Evolutionary conservation across 257 asterid genomes (phyloP).

Genomic region (Leptodermis oblonga): DNA sequence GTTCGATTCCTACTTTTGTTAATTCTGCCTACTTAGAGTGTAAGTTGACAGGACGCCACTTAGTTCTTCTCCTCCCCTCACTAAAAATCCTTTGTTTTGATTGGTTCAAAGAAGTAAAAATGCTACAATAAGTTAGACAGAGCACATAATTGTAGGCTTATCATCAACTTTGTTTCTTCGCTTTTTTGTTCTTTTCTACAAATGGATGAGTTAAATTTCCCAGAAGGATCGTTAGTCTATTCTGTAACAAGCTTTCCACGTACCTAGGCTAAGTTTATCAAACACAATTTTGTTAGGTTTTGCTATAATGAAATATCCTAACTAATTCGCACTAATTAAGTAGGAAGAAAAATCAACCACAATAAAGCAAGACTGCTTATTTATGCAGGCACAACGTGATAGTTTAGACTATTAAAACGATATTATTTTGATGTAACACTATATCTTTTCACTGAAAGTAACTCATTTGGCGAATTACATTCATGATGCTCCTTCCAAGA

Average conservation of each 20-base stretch:
- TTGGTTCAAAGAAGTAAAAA: too few relatives aligned
- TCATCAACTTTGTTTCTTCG: not conserved
- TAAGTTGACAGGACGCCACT: too few relatives aligned
- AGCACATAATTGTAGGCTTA: not conserved
- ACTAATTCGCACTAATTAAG: too few relatives aligned
- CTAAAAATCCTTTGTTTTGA: too few relatives aligned
- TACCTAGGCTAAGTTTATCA: not conserved
- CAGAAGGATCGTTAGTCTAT: not conserved
- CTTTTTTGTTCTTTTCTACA: constrained; percentile 2
- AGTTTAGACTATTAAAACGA: too few relatives aligned
- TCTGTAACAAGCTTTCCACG: not conserved
- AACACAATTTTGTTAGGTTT: not conserved
- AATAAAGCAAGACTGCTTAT: not conserved
- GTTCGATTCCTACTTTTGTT: too few relatives aligned
- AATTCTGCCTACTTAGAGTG: too few relatives aligned
- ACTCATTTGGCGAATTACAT: not conserved
- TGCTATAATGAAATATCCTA: not conserved
- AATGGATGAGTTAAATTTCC: not conserved
- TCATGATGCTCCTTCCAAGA: not conserved
- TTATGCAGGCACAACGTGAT: not conserved
- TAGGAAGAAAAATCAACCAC: not conserved
- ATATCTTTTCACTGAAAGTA: too few relatives aligned
- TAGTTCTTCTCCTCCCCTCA: too few relatives aligned
- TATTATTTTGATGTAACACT: too few relatives aligned
- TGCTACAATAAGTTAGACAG: too few relatives aligned